Conservation (phyloP, 2,329 filamentous ascomycete genomes). For the Akanthomyces lecanii region DNA sequence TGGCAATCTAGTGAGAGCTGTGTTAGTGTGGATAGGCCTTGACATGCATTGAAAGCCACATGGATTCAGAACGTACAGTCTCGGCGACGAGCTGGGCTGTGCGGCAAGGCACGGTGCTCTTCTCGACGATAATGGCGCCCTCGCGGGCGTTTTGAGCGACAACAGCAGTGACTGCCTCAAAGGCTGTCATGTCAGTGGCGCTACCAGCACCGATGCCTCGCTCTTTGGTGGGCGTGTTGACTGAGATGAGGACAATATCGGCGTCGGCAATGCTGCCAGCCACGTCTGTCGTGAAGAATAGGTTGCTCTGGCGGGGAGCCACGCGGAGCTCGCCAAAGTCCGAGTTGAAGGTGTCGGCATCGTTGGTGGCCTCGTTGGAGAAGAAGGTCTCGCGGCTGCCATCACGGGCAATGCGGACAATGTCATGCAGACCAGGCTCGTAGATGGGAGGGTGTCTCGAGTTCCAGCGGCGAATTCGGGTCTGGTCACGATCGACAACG, state of each 20-base stretch:
- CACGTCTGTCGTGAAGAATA: constrained; percentile 70
- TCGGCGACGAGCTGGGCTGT: constrained; percentile 67
- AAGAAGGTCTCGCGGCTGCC: constrained; percentile 45
- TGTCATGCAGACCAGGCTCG: constrained; percentile 66
- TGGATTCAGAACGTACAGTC: constrained; percentile 46
- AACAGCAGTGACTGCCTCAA: constrained; percentile 64
- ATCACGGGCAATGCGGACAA: constrained; percentile 62
- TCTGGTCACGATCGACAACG: constrained; percentile 66
- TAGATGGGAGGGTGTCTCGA: constrained; percentile 70
- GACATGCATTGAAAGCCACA: background rate
- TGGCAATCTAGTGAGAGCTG: constrained; percentile 41
- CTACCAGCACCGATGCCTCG: constrained; percentile 64
- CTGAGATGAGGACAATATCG: constrained; percentile 70
- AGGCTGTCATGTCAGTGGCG: constrained; percentile 67
- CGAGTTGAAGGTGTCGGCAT: constrained; percentile 28
- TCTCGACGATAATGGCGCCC: constrained; percentile 74
- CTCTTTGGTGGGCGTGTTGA: constrained; percentile 76
- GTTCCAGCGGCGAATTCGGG: constrained; percentile 68
- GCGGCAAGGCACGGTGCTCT: constrained; percentile 73
- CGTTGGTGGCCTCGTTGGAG: constrained; percentile 32
- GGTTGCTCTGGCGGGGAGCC: constrained; percentile 53
- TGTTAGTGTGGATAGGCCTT: background rate
- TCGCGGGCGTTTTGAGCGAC: constrained; percentile 63
- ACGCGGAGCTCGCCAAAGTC: constrained; percentile 32
- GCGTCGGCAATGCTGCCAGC: constrained; percentile 58